These are phyloP conservation scores for Trichophyton rubrum DNA, from an alignment of 2,329 filamentous ascomycete genomes.

Conservation along the genomic window DNA sequence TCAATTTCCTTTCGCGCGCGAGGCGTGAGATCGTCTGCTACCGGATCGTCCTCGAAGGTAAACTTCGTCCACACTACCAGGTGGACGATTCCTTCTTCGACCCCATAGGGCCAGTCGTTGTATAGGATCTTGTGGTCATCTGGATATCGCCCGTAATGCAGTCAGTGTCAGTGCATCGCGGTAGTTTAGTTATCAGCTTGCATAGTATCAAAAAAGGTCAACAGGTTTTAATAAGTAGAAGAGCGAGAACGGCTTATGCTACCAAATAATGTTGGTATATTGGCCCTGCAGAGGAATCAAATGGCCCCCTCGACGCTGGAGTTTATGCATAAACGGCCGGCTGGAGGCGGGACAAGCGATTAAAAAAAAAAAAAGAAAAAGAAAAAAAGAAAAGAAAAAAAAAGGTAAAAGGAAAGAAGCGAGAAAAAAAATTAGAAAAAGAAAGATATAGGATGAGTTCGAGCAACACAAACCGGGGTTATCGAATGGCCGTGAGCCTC, in stretches of 20 bases:
- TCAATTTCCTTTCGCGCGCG: constrained; percentile 37
- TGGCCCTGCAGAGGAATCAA: no score
- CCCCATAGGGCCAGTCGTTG: constrained; percentile 54
- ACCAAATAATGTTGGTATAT: not conserved
- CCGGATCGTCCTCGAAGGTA: constrained; percentile 29
- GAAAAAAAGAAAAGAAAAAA: no score
- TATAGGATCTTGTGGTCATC: constrained; percentile 44
- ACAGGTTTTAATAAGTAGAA: not conserved
- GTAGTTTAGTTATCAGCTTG: not conserved
- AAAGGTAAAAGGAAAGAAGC: not conserved
- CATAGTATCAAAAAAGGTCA: not conserved
- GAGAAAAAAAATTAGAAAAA: not conserved
- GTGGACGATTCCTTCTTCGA: constrained; percentile 43
- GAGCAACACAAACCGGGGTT: constrained; percentile 22
- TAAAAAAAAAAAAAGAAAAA: not conserved
- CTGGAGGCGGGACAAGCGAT: not conserved
- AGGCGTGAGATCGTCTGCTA: constrained; percentile 41
- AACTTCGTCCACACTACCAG: constrained; percentile 46
- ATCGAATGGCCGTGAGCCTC: constrained; percentile 29
- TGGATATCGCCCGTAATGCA: not conserved
- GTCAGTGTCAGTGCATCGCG: not conserved
- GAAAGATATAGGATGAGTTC: not conserved
- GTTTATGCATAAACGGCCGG: not conserved
- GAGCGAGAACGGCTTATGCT: not conserved
- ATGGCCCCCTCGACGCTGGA: not conserved